These are phyloP conservation scores for Nemania serpens DNA, from an alignment of 2,329 filamentous ascomycete species.

Conservation along the genomic window DNA sequence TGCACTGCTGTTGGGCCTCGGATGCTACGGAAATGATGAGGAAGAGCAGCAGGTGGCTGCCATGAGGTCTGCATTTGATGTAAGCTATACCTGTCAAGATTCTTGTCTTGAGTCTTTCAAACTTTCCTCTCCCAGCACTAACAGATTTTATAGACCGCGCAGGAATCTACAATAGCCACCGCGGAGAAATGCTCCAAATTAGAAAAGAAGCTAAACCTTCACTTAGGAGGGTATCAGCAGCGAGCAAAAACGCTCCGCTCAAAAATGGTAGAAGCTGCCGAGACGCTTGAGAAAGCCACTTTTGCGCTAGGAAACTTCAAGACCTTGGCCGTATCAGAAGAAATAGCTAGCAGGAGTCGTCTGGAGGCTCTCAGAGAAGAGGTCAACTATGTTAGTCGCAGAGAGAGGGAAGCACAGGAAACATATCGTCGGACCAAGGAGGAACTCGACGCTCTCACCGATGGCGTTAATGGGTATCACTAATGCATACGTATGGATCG, in stretches of 20 bases:
- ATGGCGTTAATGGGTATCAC: slow-evolving; percentile 43
- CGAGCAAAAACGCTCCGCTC: slow-evolving; percentile 78
- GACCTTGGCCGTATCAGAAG: slow-evolving; percentile 78
- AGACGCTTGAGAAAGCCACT: slow-evolving; percentile 73
- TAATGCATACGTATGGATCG: slow-evolving; percentile 9
- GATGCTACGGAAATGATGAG: slow-evolving; percentile 78
- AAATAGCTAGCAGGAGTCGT: slow-evolving; percentile 72
- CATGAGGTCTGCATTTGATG: slow-evolving; percentile 75
- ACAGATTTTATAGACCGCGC: slow-evolving; percentile 59
- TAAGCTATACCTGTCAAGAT: slow-evolving; percentile 47
- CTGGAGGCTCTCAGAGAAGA: slow-evolving; percentile 80
- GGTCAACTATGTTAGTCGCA: slow-evolving; percentile 75
- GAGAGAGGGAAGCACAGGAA: slow-evolving; percentile 91
- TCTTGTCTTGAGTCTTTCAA: neutral
- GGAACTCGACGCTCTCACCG: slow-evolving; percentile 69
- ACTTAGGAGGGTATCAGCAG: slow-evolving; percentile 88
- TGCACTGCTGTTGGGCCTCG: slow-evolving; percentile 74
- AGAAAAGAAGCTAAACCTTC: slow-evolving; percentile 88
- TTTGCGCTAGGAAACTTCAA: slow-evolving; percentile 75
- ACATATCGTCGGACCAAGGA: slow-evolving; percentile 76
- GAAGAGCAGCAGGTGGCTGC: slow-evolving; percentile 68
- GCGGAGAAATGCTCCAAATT: slow-evolving; percentile 84
- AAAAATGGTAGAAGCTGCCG: slow-evolving; percentile 77
- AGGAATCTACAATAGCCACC: slow-evolving; percentile 72
- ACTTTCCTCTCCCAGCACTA: slow-evolving; percentile 8